Conservation (phyloP, 2,329 filamentous ascomycete species). For the Pyrenophora graminea region DNA sequence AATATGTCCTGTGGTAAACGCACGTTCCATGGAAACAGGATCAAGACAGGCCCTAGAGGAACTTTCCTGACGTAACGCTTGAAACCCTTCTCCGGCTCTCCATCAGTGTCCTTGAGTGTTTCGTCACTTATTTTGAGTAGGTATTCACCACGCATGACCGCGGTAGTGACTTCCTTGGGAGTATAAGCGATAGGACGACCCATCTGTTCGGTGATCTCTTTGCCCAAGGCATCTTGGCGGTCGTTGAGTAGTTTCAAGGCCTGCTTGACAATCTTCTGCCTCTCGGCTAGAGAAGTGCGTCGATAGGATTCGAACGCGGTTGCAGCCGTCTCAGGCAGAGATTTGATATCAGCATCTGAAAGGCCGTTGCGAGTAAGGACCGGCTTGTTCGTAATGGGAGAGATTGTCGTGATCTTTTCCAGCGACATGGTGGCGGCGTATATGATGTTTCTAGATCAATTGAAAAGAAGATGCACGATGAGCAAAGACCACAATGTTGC, state of each 20-base stretch:
- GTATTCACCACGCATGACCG: slow-evolving; percentile 83
- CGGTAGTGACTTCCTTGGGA: slow-evolving; percentile 80
- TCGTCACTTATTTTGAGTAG: slow-evolving; percentile 82
- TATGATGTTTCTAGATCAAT: slow-evolving; percentile 17
- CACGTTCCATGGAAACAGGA: slow-evolving; percentile 97
- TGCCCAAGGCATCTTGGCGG: slow-evolving; percentile 77
- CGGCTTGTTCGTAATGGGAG: slow-evolving; percentile 83
- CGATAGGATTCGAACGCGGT: slow-evolving; percentile 78
- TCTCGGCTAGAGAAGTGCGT: slow-evolving; percentile 72
- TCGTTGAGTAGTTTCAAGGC: slow-evolving; percentile 72
- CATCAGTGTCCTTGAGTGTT: slow-evolving; percentile 76
- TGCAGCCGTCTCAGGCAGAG: slow-evolving; percentile 72
- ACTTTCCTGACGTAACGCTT: slow-evolving; percentile 87
- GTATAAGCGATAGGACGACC: slow-evolving; percentile 88
- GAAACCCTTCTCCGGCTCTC: slow-evolving; percentile 85
- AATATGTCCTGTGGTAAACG: slow-evolving; percentile 47
- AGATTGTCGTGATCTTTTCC: slow-evolving; percentile 76
- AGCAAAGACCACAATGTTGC: slow-evolving; percentile 12
- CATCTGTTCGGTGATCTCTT: slow-evolving; percentile 93
- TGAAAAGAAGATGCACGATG: slow-evolving; percentile 17
- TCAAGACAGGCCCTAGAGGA: slow-evolving; percentile 82
- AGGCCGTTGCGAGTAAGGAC: slow-evolving; percentile 79
- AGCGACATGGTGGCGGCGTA: slow-evolving; percentile 51
- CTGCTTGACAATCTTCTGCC: slow-evolving; percentile 79
- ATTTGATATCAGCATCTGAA: slow-evolving; percentile 69